Evolutionary conservation across 2,329 filamentous ascomycete genomes (phyloP).

Genomic region (Aplosporella prunicola): DNA sequence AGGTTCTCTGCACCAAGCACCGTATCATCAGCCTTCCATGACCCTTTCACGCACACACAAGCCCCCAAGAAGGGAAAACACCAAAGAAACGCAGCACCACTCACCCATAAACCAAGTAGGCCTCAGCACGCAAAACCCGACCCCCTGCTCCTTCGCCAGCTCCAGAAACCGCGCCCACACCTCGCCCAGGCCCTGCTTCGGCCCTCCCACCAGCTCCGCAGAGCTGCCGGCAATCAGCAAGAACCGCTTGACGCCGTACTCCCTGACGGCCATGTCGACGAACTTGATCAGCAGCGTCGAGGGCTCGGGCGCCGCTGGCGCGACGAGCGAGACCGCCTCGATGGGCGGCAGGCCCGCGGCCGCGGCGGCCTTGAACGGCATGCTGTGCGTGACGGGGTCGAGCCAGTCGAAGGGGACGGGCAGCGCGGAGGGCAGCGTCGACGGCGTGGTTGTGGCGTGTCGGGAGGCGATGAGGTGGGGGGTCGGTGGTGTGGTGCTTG

Average conservation of each 20-base stretch:
- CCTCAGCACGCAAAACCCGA: conserved; percentile 31
- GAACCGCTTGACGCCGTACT: conserved; percentile 33
- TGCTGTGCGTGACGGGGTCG: conserved; percentile 32
- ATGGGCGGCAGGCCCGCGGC: conserved; percentile 17
- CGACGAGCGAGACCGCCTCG: conserved; percentile 34
- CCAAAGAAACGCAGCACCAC: no score
- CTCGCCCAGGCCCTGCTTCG: conserved; percentile 22
- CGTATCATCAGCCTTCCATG: no score
- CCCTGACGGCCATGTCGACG: conserved; percentile 28
- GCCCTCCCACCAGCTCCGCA: conserved; percentile 27
- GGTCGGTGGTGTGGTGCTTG: conserved; percentile 12
- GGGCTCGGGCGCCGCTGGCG: conserved; percentile 26
- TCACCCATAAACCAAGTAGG: conserved; percentile 43
- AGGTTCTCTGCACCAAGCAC: conserved; percentile 43
- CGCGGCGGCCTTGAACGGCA: conserved; percentile 20
- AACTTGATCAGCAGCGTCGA: conserved; percentile 31
- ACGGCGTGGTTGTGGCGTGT: no score
- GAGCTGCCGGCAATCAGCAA: conserved; percentile 36
- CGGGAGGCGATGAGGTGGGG: conserved; percentile 33
- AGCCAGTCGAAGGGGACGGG: conserved; percentile 37
- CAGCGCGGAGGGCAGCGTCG: conserved; percentile 15
- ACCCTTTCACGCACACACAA: no score
- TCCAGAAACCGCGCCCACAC: conserved; percentile 32
- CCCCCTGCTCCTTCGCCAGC: conserved; percentile 17
- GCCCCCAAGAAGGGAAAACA: no score